Conservation (phyloP, 2,329 filamentous ascomycete genomes). For the Ploettnerulaceae sp. region DNA sequence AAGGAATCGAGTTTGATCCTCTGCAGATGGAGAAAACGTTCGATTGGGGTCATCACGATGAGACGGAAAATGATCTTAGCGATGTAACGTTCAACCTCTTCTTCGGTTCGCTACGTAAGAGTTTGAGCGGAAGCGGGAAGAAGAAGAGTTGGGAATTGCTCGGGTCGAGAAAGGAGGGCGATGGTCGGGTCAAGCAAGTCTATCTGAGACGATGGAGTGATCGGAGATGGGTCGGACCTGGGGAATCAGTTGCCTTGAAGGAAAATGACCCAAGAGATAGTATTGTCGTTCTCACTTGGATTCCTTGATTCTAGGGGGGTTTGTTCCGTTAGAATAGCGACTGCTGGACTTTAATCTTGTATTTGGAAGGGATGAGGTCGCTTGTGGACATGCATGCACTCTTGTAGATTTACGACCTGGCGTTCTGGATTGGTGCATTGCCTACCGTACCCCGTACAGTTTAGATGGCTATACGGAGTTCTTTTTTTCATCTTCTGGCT, state of each 20-base stretch:
- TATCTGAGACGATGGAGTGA: conserved; percentile 50
- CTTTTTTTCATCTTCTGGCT: no score
- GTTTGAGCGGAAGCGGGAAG: conserved; percentile 43
- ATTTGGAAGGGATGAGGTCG: no score
- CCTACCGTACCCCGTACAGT: no score
- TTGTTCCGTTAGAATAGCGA: neutral
- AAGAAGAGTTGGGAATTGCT: conserved; percentile 51
- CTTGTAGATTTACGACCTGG: no score
- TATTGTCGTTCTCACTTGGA: conserved; percentile 30
- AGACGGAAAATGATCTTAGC: conserved; percentile 23
- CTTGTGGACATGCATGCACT: no score
- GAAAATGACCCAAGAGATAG: conserved; percentile 20
- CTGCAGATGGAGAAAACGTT: conserved; percentile 31
- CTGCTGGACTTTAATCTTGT: no score
- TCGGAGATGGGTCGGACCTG: conserved; percentile 43
- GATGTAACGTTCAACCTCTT: conserved; percentile 35
- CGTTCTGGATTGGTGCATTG: no score
- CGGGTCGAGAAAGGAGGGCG: conserved; percentile 43
- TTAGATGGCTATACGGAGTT: no score
- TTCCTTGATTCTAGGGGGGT: conserved; percentile 12
- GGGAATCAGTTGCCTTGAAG: conserved; percentile 16
- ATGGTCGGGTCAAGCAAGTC: conserved; percentile 49
- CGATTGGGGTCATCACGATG: conserved; percentile 23
- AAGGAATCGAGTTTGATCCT: conserved; percentile 32
- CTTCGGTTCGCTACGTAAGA: conserved; percentile 45